Evolutionary conservation across 2,329 filamentous ascomycete genomes (phyloP).

Genomic region (Penicillium sp.): DNA sequence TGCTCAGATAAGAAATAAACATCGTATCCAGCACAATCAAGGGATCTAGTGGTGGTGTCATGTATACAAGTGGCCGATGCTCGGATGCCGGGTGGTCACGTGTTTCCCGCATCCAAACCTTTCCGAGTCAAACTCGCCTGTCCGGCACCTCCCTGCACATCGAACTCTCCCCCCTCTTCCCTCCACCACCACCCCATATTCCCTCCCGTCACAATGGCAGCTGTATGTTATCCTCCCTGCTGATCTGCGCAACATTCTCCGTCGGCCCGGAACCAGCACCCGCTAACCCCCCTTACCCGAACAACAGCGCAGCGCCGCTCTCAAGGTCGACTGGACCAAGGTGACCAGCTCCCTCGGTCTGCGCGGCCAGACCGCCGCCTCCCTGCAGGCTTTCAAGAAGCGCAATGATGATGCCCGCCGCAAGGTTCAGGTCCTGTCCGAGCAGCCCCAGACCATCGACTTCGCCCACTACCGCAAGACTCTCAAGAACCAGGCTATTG

Average conservation of each 20-base stretch:
- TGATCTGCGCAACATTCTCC: background rate
- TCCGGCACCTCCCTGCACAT: slow-evolving; percentile 37
- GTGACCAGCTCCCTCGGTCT: slow-evolving; percentile 92
- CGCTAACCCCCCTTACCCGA: slow-evolving; percentile 26
- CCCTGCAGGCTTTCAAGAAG: slow-evolving; percentile 97
- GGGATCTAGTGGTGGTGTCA: background rate
- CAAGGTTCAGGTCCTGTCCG: slow-evolving; percentile 80
- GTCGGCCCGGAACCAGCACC: slow-evolving; percentile 1
- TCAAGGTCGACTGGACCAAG: slow-evolving; percentile 99
- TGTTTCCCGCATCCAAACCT: slow-evolving; percentile 38
- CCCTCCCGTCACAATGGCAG: slow-evolving; percentile 43
- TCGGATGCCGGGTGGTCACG: slow-evolving; percentile 36
- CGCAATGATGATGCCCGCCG: slow-evolving; percentile 98
- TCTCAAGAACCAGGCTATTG: slow-evolving; percentile 92
- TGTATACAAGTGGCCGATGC: slow-evolving; percentile 10
- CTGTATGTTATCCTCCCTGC: slow-evolving; percentile 29
- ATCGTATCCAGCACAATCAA: background rate
- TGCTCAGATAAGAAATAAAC: background rate
- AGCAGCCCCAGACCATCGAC: slow-evolving; percentile 84
- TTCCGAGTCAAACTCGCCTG: slow-evolving; percentile 40
- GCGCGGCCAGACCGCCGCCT: slow-evolving; percentile 86
- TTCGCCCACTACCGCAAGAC: slow-evolving; percentile 87
- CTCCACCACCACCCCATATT: slow-evolving; percentile 27
- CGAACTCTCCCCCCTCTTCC: slow-evolving; percentile 32
- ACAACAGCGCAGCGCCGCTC: slow-evolving; percentile 86